Percentiles rank a stretch among this genome's conserved stretches.
phyloP scores from a whole-genome alignment of 345 rosid species.

The Physaria fendleri region DNA sequence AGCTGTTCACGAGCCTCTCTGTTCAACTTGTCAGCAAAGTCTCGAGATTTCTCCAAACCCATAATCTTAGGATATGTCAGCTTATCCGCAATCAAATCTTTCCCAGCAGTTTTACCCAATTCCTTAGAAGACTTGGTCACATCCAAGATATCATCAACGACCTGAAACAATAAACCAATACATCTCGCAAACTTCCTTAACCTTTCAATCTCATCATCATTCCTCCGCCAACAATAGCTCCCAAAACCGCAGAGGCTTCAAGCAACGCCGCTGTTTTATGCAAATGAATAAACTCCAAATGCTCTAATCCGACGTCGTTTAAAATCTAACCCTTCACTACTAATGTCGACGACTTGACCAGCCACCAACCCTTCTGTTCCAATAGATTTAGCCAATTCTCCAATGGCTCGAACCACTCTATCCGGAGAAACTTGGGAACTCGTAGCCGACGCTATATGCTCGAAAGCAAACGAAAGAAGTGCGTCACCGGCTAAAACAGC shows the following conservation, averaged over 20 bases:
- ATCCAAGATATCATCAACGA: conserved; percentile 94
- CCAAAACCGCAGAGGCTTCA: conserved; percentile 71
- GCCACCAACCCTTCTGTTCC: conserved; percentile 77
- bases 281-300: conserved; percentile 73
- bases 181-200: conserved; percentile 64
- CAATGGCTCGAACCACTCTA: conserved; percentile 49
- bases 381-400: conserved; percentile 60
- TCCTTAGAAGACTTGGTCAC: conserved; percentile 76
- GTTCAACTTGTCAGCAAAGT: conserved; percentile 63
- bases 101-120: conserved; percentile 91
- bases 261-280: conserved; percentile 86
- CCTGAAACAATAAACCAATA: conserved; percentile 82
- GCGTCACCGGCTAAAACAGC: conserved; percentile 93
- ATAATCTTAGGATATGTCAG: conserved; percentile 74
- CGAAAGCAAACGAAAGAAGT: conserved; percentile 68
- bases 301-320: conserved; percentile 52
- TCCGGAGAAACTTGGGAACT: conserved; percentile 32
- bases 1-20: conserved; percentile 63
- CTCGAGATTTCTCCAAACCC: conserved; percentile 71
- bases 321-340: conserved; percentile 46
- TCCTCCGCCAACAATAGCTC: conserved; percentile 82
- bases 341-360: conserved; percentile 79
- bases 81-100: conserved; percentile 84
- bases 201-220: conserved; percentile 59
- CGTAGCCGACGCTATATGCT: conserved; percentile 59